These are phyloP conservation scores for Porphyra umbilicalis DNA, from an alignment of 31 red algal genomes.

Conservation along the genomic window DNA sequence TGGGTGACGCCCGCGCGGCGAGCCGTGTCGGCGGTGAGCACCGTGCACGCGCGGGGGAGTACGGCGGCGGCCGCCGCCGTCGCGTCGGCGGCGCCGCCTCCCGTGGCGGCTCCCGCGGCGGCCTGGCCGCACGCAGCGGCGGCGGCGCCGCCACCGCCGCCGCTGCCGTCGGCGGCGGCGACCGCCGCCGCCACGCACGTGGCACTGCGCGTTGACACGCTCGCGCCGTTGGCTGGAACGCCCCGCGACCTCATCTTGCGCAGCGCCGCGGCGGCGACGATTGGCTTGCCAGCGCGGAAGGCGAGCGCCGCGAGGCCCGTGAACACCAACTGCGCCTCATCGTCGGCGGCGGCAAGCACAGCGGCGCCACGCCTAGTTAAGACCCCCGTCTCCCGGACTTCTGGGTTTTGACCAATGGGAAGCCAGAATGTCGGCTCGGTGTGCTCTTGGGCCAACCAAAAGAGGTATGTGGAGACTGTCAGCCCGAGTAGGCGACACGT, in stretches of 20 bases:
- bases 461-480: no score
- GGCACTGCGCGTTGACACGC: not conserved
- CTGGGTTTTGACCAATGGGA: no score
- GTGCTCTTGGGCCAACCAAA: no score
- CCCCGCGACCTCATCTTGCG: not conserved
- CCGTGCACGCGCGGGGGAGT: not conserved
- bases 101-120: not conserved
- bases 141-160: not conserved
- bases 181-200: not conserved
- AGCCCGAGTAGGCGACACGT: no score
- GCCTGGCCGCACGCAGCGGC: no score
- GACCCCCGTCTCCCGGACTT: no score
- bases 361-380: no score
- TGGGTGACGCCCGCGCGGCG: not conserved
- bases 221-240: not conserved
- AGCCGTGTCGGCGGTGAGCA: not conserved
- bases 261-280: not conserved
- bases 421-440: no score
- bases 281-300: not conserved
- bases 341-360: not conserved
- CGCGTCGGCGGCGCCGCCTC: not conserved
- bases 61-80: not conserved
- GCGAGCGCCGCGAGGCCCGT: not conserved
- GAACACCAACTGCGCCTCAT: not conserved
- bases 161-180: not conserved